These are phyloP conservation scores for Selaginella tamariscina DNA, from an alignment of 75 land plant species.

Conservation along the genomic window DNA sequence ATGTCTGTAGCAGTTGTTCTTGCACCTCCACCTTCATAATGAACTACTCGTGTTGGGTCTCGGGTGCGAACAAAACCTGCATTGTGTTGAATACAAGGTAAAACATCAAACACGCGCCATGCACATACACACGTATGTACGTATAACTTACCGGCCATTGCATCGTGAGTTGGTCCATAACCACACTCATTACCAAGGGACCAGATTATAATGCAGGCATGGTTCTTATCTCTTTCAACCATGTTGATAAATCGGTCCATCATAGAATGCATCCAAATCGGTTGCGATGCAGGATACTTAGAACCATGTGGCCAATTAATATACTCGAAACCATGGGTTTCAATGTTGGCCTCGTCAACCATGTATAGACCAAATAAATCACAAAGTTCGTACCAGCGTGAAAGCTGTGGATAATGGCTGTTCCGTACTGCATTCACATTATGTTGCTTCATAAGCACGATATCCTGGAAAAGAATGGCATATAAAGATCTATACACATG, in stretches of 20 bases:
- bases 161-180: conserved; percentile 90
- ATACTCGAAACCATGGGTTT: conserved; percentile 88
- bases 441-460: conserved; percentile 91
- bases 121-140: neutral
- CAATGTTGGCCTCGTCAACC: conserved; percentile 97
- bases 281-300: conserved; percentile 63
- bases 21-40: conserved; percentile 98
- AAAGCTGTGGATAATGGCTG: conserved; percentile 96
- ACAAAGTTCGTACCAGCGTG: conserved; percentile 95
- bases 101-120: conserved; percentile 3
- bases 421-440: conserved; percentile 97
- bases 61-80: conserved; percentile 77
- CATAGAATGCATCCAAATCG: conserved; percentile 73
- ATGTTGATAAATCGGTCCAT: conserved; percentile 79
- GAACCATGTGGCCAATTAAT: conserved; percentile 28
- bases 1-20: conserved; percentile 88
- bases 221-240: conserved; percentile 98
- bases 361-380: conserved; percentile 90
- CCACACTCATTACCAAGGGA: conserved; percentile 92
- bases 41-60: conserved; percentile 71
- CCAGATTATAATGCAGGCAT: conserved; percentile 88
- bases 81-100: neutral
- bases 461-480: conserved; percentile 40
- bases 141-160: conserved; percentile 55
- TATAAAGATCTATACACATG: conserved; percentile 4